Evolutionary conservation across 2,329 filamentous ascomycete genomes (phyloP), one percentile per base, ranked within the genome.

Genomic region (Botrytis pseudocinerea): DNA sequence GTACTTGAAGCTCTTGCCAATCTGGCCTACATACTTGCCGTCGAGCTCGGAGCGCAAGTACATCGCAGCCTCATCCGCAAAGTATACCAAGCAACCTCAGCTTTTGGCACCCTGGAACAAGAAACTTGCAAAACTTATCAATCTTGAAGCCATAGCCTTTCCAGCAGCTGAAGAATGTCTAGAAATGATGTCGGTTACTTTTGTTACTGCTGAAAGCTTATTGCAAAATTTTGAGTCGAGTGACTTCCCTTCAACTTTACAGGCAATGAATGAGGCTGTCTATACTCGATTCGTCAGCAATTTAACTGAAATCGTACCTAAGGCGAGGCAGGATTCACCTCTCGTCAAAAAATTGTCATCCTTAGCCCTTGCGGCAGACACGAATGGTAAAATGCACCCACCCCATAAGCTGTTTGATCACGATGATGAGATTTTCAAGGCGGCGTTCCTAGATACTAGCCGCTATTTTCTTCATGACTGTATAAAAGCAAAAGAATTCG

Each of bases 41-140:
- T 44, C 48, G 4, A 44, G 20, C 12, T 14, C 42, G 2, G 22
- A 28, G 20, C 8, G 20, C 20, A 69, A 25, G 25, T 57, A 38
- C 32, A 75, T 61, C 48, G 75, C 63, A 48, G 71, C 72, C 75
- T 77, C 20, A 69, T 68, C 6, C 32, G 76, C 76, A 16, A 73
- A 71, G 40, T 66, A 77, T 35, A 75, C 76, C 4, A 66, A 61
- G 28, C 65, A 77, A 72, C 51, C 51, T 42, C 65, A 63, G 35
- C 70, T 80, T 61, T 48, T 78, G 20, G 76, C 77, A 46, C 76
- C 78, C 28, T 77, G 75, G 74, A 75, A 79, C 46, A 76, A 74
- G 64, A 69, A 76, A n/a, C 62, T 65, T 14, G 20, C 35, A 51
- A 61, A 63, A 32, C 78, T 80, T 35, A 74, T 80, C 40, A 38